Evolutionary conservation across 2,329 filamentous ascomycete genomes (phyloP).

Genomic region (Onygena corvina): DNA sequence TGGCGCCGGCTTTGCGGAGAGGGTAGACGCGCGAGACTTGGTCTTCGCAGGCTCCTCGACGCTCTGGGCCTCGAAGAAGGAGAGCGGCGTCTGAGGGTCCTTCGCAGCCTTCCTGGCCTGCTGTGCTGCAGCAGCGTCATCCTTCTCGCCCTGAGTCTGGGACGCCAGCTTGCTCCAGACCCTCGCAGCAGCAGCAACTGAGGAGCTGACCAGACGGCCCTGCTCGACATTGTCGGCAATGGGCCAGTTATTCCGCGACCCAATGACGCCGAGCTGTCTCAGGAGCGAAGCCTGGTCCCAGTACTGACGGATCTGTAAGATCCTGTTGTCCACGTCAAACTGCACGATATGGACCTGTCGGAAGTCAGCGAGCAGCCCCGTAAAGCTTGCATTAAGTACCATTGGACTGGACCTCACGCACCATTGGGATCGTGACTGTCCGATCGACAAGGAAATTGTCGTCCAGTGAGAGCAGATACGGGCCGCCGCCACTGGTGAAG

Average conservation of each 20-base stretch:
- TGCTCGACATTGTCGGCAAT: conserved; percentile 81
- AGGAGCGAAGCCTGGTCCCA: conserved; percentile 94
- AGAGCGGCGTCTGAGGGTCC: conserved; percentile 44
- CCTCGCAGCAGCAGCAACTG: conserved; percentile 21
- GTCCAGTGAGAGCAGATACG: conserved; percentile 78
- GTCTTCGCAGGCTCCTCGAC: conserved; percentile 44
- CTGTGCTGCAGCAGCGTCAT: conserved; percentile 7
- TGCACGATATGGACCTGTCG: conserved; percentile 71
- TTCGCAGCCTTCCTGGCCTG: conserved; percentile 26
- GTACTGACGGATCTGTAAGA: conserved; percentile 72
- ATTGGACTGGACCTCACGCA: conserved; percentile 39
- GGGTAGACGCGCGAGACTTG: conserved; percentile 44
- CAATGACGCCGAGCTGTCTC: conserved; percentile 89
- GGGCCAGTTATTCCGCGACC: conserved; percentile 85
- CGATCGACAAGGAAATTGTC: conserved; percentile 88
- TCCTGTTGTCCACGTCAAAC: conserved; percentile 65
- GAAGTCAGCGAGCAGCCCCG: not conserved
- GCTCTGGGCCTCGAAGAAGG: conserved; percentile 57
- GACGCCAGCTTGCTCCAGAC: not conserved
- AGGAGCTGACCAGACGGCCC: conserved; percentile 57
- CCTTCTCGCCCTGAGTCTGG: conserved; percentile 15
- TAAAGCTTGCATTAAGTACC: not conserved
- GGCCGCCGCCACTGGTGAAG: conserved; percentile 68
- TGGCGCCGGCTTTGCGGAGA: conserved; percentile 54
- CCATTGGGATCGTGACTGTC: conserved; percentile 65